These are phyloP conservation scores for Strobilomyces echinocephalus DNA, from an alignment of 768 basidiomycete genomes.

Conservation along the genomic window DNA sequence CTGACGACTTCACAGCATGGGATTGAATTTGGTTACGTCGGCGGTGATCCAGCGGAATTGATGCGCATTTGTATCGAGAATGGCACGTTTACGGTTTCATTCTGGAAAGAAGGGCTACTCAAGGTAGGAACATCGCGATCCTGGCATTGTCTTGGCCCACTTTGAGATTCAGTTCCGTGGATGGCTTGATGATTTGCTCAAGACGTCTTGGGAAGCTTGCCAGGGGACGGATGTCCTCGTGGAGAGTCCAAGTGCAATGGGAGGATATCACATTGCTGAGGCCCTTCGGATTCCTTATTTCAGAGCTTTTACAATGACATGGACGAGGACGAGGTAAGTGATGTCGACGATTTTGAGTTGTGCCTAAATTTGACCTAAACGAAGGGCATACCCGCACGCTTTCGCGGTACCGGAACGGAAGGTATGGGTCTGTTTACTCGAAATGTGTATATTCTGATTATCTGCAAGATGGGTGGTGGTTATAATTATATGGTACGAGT, in stretches of 20 bases:
- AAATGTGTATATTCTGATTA: constrained; percentile 12
- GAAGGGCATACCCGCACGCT: constrained; percentile 91
- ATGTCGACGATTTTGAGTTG: background rate
- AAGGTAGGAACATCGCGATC: constrained; percentile 51
- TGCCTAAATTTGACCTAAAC: constrained; percentile 3
- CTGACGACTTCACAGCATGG: constrained; percentile 57
- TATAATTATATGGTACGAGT: constrained; percentile 93
- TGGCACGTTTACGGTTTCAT: constrained; percentile 94
- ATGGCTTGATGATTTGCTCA: constrained; percentile 94
- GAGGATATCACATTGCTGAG: constrained; percentile 94
- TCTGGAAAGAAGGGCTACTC: constrained; percentile 82
- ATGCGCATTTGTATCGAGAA: constrained; percentile 99
- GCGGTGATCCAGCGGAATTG: constrained; percentile 95
- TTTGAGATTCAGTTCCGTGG: constrained; percentile 72
- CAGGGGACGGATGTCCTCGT: constrained; percentile 90
- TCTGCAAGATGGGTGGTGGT: constrained; percentile 79
- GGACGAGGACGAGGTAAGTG: constrained; percentile 80
- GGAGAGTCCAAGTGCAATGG: constrained; percentile 97
- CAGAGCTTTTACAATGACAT: constrained; percentile 96
- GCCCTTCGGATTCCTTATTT: constrained; percentile 92
- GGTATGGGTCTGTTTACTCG: constrained; percentile 36
- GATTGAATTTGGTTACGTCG: constrained; percentile 93
- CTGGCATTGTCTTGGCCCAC: constrained; percentile 3
- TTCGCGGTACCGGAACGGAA: constrained; percentile 97
- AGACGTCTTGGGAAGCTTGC: constrained; percentile 95